Percentiles rank a stretch among this genome's conserved stretches.
phyloP scores from a whole-genome alignment of 352 stramenopile genomes.

The Lagenidium giganteum region DNA sequence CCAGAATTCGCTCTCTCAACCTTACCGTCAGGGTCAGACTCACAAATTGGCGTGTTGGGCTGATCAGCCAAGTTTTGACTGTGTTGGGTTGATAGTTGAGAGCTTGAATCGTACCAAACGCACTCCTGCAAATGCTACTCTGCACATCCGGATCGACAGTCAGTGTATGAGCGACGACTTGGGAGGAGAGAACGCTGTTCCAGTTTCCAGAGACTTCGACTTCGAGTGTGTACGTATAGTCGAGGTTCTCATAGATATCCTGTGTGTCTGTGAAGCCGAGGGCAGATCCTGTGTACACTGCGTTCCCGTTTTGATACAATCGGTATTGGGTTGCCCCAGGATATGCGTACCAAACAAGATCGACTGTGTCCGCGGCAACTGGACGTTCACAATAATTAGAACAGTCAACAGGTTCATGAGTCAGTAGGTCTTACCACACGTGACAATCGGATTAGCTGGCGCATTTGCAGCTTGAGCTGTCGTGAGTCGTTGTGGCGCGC shows the following conservation, averaged over 20 bases:
- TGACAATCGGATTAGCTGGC: constrained; percentile 9
- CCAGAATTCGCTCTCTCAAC: no score
- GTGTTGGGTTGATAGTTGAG: constrained; percentile 28
- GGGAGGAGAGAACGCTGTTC: neutral
- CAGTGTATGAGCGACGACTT: constrained; percentile 1
- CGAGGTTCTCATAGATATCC: neutral
- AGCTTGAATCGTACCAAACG: constrained; percentile 21
- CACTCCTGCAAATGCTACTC: constrained; percentile 19
- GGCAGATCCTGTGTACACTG: constrained; percentile 6
- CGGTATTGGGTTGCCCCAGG: constrained; percentile 30
- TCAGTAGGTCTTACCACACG: constrained; percentile 11
- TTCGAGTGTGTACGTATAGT: constrained; percentile 9
- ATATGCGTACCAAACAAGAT: constrained; percentile 39
- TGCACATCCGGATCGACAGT: neutral
- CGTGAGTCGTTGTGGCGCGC: neutral
- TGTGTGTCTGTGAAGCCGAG: constrained; percentile 11
- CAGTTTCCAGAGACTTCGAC: constrained; percentile 4
- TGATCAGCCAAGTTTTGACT: constrained; percentile 31
- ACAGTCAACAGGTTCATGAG: neutral
- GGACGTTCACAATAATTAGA: neutral
- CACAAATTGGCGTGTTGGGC: constrained; percentile 6
- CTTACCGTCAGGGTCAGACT: constrained; percentile 17
- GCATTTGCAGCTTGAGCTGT: constrained; percentile 4
- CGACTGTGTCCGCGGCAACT: constrained; percentile 29
- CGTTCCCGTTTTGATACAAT: constrained; percentile 23